A percentile compares a stretch with the other conserved stretches of the same genome.
These are phyloP conservation scores for Cucurbita argyrosperma DNA, from an alignment of 306 rosid genomes.

Conservation along the genomic window DNA sequence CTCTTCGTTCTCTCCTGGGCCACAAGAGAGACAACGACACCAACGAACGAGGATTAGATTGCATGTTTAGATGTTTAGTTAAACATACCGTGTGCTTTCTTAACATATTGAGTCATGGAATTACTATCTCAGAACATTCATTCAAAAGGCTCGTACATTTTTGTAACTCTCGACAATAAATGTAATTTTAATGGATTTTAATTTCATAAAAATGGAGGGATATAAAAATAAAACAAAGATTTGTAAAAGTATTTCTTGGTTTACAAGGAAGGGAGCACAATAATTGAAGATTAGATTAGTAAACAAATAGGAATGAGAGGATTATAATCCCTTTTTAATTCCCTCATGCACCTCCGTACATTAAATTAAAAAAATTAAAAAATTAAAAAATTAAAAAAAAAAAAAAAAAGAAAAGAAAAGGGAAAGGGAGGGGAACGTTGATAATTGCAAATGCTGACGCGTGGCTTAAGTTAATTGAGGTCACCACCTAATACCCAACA, in stretches of 20 bases:
- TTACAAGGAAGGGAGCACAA: not conserved
- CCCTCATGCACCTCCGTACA: not conserved
- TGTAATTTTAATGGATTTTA: too few species aligned
- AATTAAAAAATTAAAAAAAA: too few species aligned
- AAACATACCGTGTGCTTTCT: slow-evolving; percentile 64
- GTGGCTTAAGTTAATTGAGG: not conserved
- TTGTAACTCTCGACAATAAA: not conserved
- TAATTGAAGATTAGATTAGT: not conserved
- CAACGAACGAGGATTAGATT: slow-evolving; percentile 26
- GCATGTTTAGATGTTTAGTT: slow-evolving; percentile 47
- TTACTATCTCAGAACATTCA: not conserved
- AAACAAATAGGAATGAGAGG: not conserved
- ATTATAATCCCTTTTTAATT: not conserved
- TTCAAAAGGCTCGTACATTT: not conserved
- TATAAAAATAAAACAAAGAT: too few species aligned
- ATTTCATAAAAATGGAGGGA: not conserved
- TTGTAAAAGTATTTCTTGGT: not conserved
- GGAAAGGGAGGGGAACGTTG: not conserved
- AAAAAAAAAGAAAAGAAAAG: not conserved
- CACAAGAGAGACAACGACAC: not conserved
- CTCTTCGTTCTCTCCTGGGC: slow-evolving; percentile 29
- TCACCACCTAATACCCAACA: not conserved
- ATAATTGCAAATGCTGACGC: not conserved
- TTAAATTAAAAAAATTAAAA: not conserved
- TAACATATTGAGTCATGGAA: slow-evolving; percentile 41